Percentiles rank a stretch among this genome's conserved stretches.
Evolutionary conservation across 106 monocot species (phyloP).

Genomic region (Alisma plantagoaquatica): DNA sequence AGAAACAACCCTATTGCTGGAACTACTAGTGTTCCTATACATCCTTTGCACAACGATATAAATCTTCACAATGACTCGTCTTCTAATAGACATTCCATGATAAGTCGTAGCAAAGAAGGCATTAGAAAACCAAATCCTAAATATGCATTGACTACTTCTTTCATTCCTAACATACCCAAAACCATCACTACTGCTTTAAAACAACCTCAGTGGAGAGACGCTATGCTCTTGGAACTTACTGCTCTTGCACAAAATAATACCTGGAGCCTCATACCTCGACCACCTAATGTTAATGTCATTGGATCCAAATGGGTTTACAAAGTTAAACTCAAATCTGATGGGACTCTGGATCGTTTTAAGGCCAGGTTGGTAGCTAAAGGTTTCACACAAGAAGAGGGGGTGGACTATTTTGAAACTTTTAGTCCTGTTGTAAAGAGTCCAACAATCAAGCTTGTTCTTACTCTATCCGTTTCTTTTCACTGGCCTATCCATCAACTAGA

Average conservation of each 20-base stretch:
- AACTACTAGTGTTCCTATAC: neutral
- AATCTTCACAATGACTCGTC: neutral
- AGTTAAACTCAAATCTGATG: neutral
- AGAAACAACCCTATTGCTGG: neutral
- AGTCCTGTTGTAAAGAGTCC: neutral
- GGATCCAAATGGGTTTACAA: slow-evolving; percentile 1
- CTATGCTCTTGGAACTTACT: neutral
- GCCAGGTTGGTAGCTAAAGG: neutral
- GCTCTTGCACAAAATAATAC: slow-evolving; percentile 1
- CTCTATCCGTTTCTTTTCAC: neutral
- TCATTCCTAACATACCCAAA: neutral
- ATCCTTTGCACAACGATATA: neutral
- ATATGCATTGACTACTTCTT: neutral
- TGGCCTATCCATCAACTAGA: slow-evolving; percentile 2
- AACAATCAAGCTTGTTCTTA: neutral
- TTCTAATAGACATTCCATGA: neutral
- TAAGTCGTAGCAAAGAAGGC: neutral
- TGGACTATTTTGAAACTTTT: neutral
- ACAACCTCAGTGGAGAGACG: neutral
- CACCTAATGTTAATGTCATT: too few species aligned
- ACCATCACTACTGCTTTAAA: neutral
- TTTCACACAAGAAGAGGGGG: neutral
- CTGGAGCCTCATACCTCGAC: neutral
- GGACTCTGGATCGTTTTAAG: neutral
- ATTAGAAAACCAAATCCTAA: neutral